Conservation (phyloP, 2,329 filamentous ascomycete species). For the Fusarium gaditjirri region DNA sequence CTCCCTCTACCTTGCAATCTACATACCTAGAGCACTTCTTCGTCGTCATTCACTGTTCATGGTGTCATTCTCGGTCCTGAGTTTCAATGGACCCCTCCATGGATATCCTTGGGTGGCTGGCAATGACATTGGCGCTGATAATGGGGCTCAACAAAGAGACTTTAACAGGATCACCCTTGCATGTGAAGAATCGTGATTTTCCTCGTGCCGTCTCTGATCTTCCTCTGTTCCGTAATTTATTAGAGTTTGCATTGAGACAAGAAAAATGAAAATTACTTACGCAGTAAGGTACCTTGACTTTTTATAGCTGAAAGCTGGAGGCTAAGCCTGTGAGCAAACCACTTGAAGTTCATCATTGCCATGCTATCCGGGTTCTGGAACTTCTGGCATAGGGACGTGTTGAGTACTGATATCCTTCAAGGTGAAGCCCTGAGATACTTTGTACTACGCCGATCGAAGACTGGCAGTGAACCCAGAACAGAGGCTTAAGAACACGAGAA, state of each 20-base stretch:
- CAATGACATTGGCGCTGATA: not conserved
- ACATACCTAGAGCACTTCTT: not conserved
- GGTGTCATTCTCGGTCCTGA: slow-evolving; percentile 3
- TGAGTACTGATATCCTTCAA: not conserved
- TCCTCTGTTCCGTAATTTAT: not conserved
- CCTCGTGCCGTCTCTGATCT: not conserved
- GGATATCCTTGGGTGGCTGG: not conserved
- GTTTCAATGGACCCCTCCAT: not conserved
- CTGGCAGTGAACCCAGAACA: not conserved
- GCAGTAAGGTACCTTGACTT: not conserved
- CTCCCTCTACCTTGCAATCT: not conserved
- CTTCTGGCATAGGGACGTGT: not conserved
- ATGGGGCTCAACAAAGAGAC: slow-evolving; percentile 16
- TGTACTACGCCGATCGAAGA: not conserved
- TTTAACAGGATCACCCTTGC: slow-evolving; percentile 8
- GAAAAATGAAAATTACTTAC: not conserved
- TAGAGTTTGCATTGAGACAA: not conserved
- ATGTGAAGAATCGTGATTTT: slow-evolving; percentile 9
- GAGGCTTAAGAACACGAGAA: not conserved
- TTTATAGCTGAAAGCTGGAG: not conserved
- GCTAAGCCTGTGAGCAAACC: not conserved
- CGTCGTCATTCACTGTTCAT: slow-evolving; percentile 29
- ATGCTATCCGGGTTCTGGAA: not conserved
- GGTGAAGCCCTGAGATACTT: not conserved
- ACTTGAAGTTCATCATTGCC: not conserved